Evolutionary conservation across 768 basidiomycete species (phyloP).

Genomic region (Hypholoma fasciculare): DNA sequence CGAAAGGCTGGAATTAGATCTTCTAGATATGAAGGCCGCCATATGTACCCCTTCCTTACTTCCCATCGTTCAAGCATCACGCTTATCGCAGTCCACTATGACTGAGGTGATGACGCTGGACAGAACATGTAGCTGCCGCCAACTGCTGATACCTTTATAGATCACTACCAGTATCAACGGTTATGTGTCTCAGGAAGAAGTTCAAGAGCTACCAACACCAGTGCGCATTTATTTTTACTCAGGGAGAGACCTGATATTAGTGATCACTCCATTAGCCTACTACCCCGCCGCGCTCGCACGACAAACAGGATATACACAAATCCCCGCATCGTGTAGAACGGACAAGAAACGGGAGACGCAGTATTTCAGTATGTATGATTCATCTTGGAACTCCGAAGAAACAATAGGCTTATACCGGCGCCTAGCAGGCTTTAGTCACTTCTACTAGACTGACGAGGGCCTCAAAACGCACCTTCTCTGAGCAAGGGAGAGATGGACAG

Average conservation of each 20-base stretch:
- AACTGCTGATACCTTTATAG: too few species aligned
- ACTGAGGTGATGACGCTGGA: background rate
- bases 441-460: background rate
- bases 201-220: background rate
- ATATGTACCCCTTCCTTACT: background rate
- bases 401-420: too few species aligned
- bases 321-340: too few species aligned
- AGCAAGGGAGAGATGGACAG: background rate
- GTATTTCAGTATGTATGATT: too few species aligned
- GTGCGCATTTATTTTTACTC: background rate
- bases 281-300: background rate
- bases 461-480: conserved; percentile 3
- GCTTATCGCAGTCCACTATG: background rate
- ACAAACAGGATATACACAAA: too few species aligned
- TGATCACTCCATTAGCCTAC: background rate
- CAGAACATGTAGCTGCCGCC: background rate
- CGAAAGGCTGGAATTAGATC: background rate
- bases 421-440: too few species aligned
- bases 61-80: too few species aligned
- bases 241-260: background rate
- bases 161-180: background rate
- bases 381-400: too few species aligned
- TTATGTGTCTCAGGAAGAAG: background rate
- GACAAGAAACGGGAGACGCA: too few species aligned
- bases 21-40: background rate